Base-by-base conservation (phyloP, 2,329 filamentous ascomycete species). In the Monosporascus sp. region DNA sequence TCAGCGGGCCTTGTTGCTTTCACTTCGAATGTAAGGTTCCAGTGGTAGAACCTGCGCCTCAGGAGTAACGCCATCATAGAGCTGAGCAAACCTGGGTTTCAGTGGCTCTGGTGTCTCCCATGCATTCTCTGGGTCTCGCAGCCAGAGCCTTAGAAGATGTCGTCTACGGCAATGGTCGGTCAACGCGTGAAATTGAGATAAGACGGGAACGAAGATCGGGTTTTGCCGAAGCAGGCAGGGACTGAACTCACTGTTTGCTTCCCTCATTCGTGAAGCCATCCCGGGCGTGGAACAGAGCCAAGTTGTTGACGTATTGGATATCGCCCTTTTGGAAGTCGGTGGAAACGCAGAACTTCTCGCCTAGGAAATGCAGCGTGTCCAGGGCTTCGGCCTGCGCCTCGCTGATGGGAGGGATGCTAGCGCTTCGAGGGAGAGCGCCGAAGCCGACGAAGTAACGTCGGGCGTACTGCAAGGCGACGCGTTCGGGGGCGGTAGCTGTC, bases 401-500 rank as follows among this genome's bases (percentile, higher is more conserved):
- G 0, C 75, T 78, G 54, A 81, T 77, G 17, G 82, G 75, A 14
- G 84, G 83, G 49, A 87, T 80, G 20, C 75, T 63, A 1, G 71
- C 53, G 7, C 73, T 78, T 47, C 83, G 73, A 3, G 81, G 81
- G 1, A 82, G 70, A 0, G 74, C 74, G 56, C 76, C 74, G 60
- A 80, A 86, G 2, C 85, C 72, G 50, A 81, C 82, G 58, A 86
- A 85, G 26, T 70, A 72, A 1, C 83, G 75, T 3, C 84, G 77
- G 0, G 78, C 80, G 57, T 86, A 87, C 56, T 86, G 82, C 31
- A 87, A 75, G 7, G 82, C 67, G 1, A 86, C 65, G 1, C 81
- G 74, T 60, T 86, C 78, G 0, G 81, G 78, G 0, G 65, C 62
- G 1, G 64, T 66, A 0, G 58, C 67, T 0, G 72, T 78, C 9